Conservation (phyloP, 1,284 basidiomycete genomes). For the Ceratobasidium sp. region DNA sequence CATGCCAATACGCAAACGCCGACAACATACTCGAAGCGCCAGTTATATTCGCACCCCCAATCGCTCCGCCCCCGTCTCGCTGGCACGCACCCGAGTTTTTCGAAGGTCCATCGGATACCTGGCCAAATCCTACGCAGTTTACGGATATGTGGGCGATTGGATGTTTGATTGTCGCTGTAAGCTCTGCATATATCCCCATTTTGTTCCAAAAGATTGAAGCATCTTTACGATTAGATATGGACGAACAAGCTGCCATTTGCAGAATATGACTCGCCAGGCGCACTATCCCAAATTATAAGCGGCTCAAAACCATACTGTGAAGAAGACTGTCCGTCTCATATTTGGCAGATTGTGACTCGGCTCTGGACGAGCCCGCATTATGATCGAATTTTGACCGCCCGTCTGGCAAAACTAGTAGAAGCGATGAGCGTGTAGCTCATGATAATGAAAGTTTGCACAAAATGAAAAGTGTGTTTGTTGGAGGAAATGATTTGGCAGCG, state of each 20-base stretch:
- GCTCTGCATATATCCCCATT: not conserved
- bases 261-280: not conserved
- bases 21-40: constrained; percentile 15
- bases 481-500: too few relatives aligned
- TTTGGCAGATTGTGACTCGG: not conserved
- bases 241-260: constrained; percentile 13
- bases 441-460: too few relatives aligned
- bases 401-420: not conserved
- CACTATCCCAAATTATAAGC: not conserved
- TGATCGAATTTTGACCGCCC: not conserved
- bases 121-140: constrained; percentile 29
- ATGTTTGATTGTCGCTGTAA: constrained; percentile 16
- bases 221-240: not conserved
- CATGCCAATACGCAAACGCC: constrained; percentile 26
- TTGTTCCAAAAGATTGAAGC: not conserved
- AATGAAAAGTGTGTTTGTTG: too few relatives aligned
- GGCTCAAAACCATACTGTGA: constrained; percentile 13
- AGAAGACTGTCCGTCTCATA: not conserved
- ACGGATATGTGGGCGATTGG: constrained; percentile 19
- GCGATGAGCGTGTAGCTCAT: not conserved
- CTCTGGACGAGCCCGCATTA: constrained; percentile 3
- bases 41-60: constrained; percentile 14
- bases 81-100: constrained; percentile 41
- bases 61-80: constrained; percentile 11
- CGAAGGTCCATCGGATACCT: not conserved